Percentiles rank a stretch among this genome's conserved stretches.
Evolutionary conservation across 2,329 filamentous ascomycete species (phyloP).

Genomic region (Fusarium kyushuense): DNA sequence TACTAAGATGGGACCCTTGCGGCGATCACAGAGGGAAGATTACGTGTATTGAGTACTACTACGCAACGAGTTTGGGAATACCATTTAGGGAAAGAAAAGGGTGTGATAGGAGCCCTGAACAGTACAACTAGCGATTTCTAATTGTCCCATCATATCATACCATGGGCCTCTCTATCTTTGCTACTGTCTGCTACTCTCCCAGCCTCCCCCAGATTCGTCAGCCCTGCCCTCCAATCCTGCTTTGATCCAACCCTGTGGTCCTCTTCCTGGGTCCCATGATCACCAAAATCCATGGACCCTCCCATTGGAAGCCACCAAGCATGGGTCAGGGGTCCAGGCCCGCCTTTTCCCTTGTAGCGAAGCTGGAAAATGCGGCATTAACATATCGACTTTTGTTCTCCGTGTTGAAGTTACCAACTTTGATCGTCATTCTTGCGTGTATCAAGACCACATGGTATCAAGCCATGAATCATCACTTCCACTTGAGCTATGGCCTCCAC

Average conservation of each 20-base stretch:
- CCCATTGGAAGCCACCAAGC: constrained; percentile 29
- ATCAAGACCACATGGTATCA: constrained; percentile 24
- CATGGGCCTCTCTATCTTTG: background rate
- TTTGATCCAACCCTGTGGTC: constrained; percentile 30
- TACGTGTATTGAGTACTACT: constrained; percentile 30
- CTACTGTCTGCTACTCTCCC: background rate
- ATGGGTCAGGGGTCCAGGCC: constrained; percentile 12
- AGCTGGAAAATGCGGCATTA: constrained; percentile 15
- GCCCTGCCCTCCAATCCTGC: constrained; percentile 24
- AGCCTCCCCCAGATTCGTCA: constrained; percentile 27
- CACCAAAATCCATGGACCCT: constrained; percentile 12
- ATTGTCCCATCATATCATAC: constrained; percentile 20
- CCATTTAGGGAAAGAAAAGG: constrained; percentile 23
- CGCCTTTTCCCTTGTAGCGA: constrained; percentile 1
- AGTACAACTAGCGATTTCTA: constrained; percentile 16
- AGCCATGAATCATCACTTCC: constrained; percentile 31
- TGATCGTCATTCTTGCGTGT: constrained; percentile 20
- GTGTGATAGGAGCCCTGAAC: constrained; percentile 23
- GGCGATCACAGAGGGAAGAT: constrained; percentile 32
- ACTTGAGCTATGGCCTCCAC: constrained; percentile 5
- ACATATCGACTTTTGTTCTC: constrained; percentile 4
- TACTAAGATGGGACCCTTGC: constrained; percentile 17
- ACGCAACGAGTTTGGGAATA: constrained; percentile 15
- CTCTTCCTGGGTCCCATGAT: constrained; percentile 33
- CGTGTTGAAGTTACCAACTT: background rate